These are phyloP conservation scores for Naganishia vaughanmartiniae DNA, from an alignment of 768 basidiomycete species.

Conservation along the genomic window DNA sequence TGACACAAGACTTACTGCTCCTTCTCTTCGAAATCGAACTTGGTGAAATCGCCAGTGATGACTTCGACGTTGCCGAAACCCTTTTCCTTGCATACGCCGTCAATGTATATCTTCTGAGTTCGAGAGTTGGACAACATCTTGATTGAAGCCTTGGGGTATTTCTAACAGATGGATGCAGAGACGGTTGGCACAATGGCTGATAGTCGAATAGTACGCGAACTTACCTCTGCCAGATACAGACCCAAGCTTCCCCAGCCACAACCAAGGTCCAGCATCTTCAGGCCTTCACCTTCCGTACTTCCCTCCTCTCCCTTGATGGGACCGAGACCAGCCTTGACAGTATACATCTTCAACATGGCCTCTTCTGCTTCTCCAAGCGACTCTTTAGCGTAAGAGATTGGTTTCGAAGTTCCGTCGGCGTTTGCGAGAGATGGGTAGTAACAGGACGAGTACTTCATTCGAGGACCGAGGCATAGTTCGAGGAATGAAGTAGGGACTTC, in stretches of 20 bases:
- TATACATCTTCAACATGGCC: conserved; percentile 67
- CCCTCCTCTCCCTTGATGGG: conserved; percentile 26
- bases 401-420: conserved; percentile 19
- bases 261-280: conserved; percentile 66
- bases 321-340: conserved; percentile 62
- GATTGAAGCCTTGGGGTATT: conserved; percentile 66
- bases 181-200: background rate
- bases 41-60: conserved; percentile 69
- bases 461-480: conserved; percentile 64
- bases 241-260: conserved; percentile 76
- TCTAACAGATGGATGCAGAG: conserved; percentile 52
- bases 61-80: conserved; percentile 62
- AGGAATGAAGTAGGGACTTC: conserved; percentile 63
- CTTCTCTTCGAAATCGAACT: conserved; percentile 60
- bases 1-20: conserved; percentile 52
- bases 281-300: conserved; percentile 56
- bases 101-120: conserved; percentile 68
- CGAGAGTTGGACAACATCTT: conserved; percentile 66
- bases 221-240: conserved; percentile 63
- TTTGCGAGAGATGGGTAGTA: conserved; percentile 56
- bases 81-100: conserved; percentile 56
- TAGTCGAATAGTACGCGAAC: conserved; percentile 26
- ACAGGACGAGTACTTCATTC: conserved; percentile 67
- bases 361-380: conserved; percentile 65
- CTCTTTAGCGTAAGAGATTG: conserved; percentile 55